These are phyloP conservation scores for Fraxinus sp. DNA, from an alignment of 305 asterid species.

Conservation along the genomic window DNA sequence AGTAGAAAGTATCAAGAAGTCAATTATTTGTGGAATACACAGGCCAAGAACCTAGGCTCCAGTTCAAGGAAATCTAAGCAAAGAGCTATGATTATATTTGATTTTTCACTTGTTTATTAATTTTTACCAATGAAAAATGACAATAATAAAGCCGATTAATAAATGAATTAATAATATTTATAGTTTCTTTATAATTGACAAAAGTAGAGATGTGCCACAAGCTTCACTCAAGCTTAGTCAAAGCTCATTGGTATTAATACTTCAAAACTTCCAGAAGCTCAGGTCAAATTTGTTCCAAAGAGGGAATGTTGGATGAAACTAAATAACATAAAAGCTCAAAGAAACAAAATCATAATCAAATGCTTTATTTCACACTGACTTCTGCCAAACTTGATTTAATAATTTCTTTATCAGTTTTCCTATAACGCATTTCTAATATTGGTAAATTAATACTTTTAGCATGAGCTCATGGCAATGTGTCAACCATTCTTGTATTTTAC, in stretches of 20 bases:
- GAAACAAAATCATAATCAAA: background rate
- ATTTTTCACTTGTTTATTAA: background rate
- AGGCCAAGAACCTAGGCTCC: background rate
- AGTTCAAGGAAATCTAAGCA: constrained; percentile 5
- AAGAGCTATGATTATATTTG: constrained; percentile 1
- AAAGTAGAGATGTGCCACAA: background rate
- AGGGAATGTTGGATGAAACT: background rate
- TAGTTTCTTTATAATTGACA: background rate
- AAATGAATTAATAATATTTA: background rate
- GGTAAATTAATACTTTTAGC: background rate
- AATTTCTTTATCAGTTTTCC: background rate
- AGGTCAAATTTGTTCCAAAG: background rate
- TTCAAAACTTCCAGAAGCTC: background rate
- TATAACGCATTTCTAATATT: background rate
- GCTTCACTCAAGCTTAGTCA: background rate
- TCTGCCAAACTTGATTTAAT: background rate
- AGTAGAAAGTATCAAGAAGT: background rate
- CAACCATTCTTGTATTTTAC: background rate
- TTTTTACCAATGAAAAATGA: background rate
- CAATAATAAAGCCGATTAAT: background rate
- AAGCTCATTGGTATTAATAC: background rate
- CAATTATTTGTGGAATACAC: background rate
- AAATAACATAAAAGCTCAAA: background rate
- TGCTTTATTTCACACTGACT: background rate
- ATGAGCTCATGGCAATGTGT: background rate